Conservation (phyloP, 768 basidiomycete species). For the Leccinum longicurvipes region DNA sequence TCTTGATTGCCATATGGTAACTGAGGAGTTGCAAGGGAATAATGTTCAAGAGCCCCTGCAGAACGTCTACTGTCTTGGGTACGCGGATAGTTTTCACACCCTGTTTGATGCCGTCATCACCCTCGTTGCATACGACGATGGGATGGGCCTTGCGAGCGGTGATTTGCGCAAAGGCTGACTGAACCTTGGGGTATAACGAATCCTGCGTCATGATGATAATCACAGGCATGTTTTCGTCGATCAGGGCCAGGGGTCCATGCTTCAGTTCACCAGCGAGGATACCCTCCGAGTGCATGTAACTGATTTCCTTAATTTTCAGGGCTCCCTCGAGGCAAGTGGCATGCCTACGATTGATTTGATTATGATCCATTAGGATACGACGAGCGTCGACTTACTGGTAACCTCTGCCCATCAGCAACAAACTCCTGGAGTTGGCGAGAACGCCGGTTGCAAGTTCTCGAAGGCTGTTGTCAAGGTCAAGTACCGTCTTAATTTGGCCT, state of each 20-base stretch:
- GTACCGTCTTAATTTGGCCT: conserved; percentile 80
- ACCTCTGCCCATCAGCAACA: conserved; percentile 96
- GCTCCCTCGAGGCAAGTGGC: conserved; percentile 98
- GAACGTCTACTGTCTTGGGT: conserved; percentile 88
- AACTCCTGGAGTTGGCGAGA: conserved; percentile 72
- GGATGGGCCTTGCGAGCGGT: conserved; percentile 95
- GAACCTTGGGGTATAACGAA: conserved; percentile 97
- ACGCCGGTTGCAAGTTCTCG: conserved; percentile 84
- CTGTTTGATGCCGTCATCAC: conserved; percentile 73
- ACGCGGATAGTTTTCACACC: conserved; percentile 88
- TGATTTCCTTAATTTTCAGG: conserved; percentile 99
- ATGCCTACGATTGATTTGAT: conserved; percentile 43
- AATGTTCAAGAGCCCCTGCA: conserved; percentile 96
- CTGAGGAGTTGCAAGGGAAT: conserved; percentile 93
- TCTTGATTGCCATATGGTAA: conserved; percentile 93
- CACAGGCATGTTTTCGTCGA: conserved; percentile 98
- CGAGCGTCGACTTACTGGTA: conserved; percentile 69
- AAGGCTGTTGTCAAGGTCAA: conserved; percentile 71
- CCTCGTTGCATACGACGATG: conserved; percentile 94
- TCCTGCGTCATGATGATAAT: conserved; percentile 99
- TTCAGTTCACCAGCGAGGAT: conserved; percentile 98
- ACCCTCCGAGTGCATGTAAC: conserved; percentile 63
- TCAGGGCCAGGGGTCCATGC: conserved; percentile 95
- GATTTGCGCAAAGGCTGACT: conserved; percentile 94
- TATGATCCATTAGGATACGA: not conserved